Conservation (phyloP, 2,329 filamentous ascomycete species). For the Scytalidium sp. region DNA sequence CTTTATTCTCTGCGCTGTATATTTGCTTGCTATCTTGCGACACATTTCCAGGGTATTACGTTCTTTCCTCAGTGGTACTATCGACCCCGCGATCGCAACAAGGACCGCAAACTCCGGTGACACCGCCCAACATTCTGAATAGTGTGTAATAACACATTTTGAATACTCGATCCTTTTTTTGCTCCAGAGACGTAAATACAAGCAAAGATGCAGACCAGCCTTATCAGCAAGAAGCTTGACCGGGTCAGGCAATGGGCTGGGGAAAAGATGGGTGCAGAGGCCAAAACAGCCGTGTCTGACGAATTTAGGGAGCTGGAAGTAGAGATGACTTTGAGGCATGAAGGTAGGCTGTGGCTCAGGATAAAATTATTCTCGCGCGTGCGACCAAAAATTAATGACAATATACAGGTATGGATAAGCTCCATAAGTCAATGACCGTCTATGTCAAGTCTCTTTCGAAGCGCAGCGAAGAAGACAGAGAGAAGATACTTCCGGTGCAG, state of each 20-base stretch:
- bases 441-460: constrained; percentile 89
- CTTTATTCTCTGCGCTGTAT: background rate
- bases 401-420: constrained; percentile 79
- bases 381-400: constrained; percentile 10
- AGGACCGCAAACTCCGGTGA: background rate
- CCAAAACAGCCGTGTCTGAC: constrained; percentile 81
- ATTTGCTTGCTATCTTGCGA: background rate
- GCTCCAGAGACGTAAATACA: background rate
- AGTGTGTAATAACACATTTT: background rate
- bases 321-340: constrained; percentile 86
- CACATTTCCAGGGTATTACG: background rate
- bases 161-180: background rate
- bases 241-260: constrained; percentile 97
- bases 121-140: background rate
- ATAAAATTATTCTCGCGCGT: background rate
- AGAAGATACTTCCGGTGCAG: constrained; percentile 77
- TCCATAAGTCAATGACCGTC: constrained; percentile 79
- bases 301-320: constrained; percentile 87
- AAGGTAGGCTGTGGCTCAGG: constrained; percentile 57
- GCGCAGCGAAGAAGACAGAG: constrained; percentile 83
- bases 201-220: background rate
- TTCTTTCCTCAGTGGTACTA: background rate
- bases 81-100: background rate
- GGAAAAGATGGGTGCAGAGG: constrained; percentile 91
- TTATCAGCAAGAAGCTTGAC: constrained; percentile 73